Conservation (phyloP, 2,329 filamentous ascomycete genomes). For the Parasarocladium wereldwijsianum region DNA sequence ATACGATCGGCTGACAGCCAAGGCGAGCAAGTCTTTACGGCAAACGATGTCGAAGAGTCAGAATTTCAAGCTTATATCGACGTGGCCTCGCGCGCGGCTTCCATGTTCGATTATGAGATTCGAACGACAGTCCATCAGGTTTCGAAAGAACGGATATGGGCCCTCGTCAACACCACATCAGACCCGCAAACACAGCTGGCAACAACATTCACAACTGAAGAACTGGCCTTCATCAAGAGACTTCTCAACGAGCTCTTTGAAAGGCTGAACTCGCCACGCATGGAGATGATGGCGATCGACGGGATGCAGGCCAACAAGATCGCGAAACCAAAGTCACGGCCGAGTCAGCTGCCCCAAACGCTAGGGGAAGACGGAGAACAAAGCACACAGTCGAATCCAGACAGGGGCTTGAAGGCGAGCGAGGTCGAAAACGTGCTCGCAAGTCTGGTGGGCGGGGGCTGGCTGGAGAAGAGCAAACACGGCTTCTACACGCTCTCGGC, state of each 20-base stretch:
- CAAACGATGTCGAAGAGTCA: constrained; percentile 50
- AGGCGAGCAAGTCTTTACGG: constrained; percentile 23
- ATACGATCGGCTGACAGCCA: constrained; percentile 47
- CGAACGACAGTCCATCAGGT: constrained; percentile 57
- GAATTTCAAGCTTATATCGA: constrained; percentile 56
- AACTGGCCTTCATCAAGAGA: constrained; percentile 80
- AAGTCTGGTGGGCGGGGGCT: constrained; percentile 62
- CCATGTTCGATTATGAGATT: constrained; percentile 78
- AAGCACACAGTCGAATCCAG: constrained; percentile 19
- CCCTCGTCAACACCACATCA: constrained; percentile 75
- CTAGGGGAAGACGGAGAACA: constrained; percentile 14
- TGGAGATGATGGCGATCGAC: constrained; percentile 72
- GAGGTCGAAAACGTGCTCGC: constrained; percentile 63
- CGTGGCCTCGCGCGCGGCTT: constrained; percentile 56
- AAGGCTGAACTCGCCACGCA: constrained; percentile 62
- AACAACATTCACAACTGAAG: constrained; percentile 65
- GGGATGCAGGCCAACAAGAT: constrained; percentile 67
- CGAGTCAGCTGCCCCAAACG: constrained; percentile 13
- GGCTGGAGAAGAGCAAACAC: constrained; percentile 61
- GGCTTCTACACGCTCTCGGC: constrained; percentile 66
- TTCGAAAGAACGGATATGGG: constrained; percentile 54
- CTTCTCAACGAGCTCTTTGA: constrained; percentile 88
- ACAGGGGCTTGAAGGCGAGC: constrained; percentile 53
- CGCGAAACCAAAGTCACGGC: constrained; percentile 31
- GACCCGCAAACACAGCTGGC: constrained; percentile 79